phyloP scores from a whole-genome alignment of 495 filamentous ascomycete genomes.

The Xylaria acuta region DNA sequence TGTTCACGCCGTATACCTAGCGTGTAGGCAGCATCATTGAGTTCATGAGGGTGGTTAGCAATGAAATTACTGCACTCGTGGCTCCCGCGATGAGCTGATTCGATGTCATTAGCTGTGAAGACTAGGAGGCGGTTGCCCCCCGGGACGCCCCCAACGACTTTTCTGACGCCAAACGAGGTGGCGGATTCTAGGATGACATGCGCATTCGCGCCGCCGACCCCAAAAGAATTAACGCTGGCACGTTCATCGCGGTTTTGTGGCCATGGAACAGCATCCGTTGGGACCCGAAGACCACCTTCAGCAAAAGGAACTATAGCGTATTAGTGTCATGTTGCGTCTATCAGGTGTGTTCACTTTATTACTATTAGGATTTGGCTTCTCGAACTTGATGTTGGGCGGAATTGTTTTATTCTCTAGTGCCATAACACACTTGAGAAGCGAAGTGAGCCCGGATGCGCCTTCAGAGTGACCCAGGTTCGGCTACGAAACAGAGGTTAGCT shows the following conservation, averaged over 20 bases:
- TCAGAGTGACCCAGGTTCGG: conserved; percentile 60
- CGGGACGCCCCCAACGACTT: neutral
- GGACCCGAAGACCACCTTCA: conserved; percentile 32
- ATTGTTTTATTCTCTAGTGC: conserved; percentile 54
- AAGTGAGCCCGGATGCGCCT: conserved; percentile 53
- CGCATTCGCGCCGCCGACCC: conserved; percentile 59
- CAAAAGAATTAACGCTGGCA: conserved; percentile 58
- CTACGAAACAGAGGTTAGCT: neutral
- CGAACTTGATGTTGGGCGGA: conserved; percentile 44
- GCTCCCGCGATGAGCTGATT: conserved; percentile 26
- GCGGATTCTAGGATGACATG: conserved; percentile 39
- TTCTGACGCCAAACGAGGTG: neutral
- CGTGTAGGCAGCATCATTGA: conserved; percentile 34
- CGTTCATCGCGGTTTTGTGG: conserved; percentile 35
- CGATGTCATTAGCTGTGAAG: conserved; percentile 26
- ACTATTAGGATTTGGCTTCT: conserved; percentile 35
- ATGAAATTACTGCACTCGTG: conserved; percentile 27
- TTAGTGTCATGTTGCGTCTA: neutral
- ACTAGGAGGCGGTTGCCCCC: conserved; percentile 18
- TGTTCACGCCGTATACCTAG: conserved; percentile 32
- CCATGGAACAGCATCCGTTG: conserved; percentile 33
- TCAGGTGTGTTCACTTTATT: neutral
- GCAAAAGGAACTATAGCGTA: conserved; percentile 32
- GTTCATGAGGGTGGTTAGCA: conserved; percentile 20
- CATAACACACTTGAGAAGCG: conserved; percentile 55